Evolutionary conservation across 805 yeast species (phyloP), one percentile per base, ranked within the genome.

Genomic region (Nakazawaea ambrosiae): DNA sequence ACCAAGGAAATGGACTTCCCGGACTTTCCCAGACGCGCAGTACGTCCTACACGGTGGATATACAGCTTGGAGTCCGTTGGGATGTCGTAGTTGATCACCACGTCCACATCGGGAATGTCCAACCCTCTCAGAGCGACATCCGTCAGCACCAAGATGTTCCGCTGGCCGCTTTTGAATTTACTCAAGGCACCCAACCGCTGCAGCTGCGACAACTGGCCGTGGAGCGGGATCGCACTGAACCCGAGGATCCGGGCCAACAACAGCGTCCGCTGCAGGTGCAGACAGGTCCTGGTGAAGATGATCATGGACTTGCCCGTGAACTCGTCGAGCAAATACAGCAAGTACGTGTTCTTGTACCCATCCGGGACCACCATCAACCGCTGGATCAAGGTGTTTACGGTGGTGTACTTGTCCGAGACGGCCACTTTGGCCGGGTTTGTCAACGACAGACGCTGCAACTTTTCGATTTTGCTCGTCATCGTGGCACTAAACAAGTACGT

Each of bases 61-160:
- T 86, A 92, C 45, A 92, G 96, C 53, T 92, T 96, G 3, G 97
- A 85, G 53, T 92, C 97, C 0, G 92, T 88, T 4, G 98, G 98
- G 18, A 92, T 75, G 53, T 92, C 97, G 53, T 75, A 92, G 55
- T 92, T 92, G 19, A 92, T 63, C 19, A 92, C 97, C 48, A 92
- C 66, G 53, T 81, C 90, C 3, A 92, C 98, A 7, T 77, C 70
- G 9, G 97, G 98, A 40, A 92, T 92, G 70, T 92, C 98, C 46
- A 92, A 71, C 57, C 98, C 98, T 74, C 98, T 78, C 20, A 96
- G 81, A 2, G 96, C 98, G 17, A 92, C 97, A 57, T 83, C 94
- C 2, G 94, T 83, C 11, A 92, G 92, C 9, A 83, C 83, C 31
- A 83, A 60, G 36, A 83, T 81, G 36, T 71, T 70, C 49, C 80